Conservation (phyloP, 31 red algal genomes). For the Asparagopsis taxiformis region DNA sequence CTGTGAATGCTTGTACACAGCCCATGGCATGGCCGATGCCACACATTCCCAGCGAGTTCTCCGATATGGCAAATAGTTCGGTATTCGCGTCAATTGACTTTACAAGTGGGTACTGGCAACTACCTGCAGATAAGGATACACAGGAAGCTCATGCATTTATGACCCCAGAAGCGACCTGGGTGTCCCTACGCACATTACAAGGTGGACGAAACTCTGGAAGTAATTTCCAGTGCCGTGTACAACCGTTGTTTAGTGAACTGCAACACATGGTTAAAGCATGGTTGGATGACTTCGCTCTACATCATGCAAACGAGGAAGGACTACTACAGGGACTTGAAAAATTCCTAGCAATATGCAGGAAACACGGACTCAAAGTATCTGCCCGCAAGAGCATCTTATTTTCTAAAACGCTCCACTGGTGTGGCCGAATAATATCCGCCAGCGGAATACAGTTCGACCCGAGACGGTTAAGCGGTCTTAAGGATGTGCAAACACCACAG, state of each 20-base stretch:
- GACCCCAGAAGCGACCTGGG: background rate
- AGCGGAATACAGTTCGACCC: background rate
- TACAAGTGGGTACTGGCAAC: too few species aligned
- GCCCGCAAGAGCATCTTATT: background rate
- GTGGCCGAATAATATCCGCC: background rate
- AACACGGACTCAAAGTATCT: conserved; percentile 2
- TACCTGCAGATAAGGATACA: too few species aligned
- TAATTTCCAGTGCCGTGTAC: background rate
- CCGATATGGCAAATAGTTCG: too few species aligned
- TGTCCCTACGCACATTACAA: background rate
- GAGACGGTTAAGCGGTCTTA: background rate
- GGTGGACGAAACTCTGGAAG: conserved; percentile 4
- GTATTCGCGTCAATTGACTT: too few species aligned
- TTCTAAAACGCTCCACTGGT: background rate
- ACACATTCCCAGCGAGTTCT: too few species aligned
- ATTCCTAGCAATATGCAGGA: background rate
- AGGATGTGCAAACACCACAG: background rate
- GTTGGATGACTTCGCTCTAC: conserved; percentile 1
- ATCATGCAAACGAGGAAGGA: background rate
- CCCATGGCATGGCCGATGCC: too few species aligned
- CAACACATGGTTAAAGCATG: background rate
- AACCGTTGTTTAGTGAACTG: background rate
- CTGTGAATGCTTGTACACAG: too few species aligned
- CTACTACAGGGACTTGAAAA: background rate
- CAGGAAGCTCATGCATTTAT: conserved; percentile 1